Base-by-base conservation (phyloP, 371 early-diverging fungal genomes). In the Conidiobolus incongruus region DNA sequence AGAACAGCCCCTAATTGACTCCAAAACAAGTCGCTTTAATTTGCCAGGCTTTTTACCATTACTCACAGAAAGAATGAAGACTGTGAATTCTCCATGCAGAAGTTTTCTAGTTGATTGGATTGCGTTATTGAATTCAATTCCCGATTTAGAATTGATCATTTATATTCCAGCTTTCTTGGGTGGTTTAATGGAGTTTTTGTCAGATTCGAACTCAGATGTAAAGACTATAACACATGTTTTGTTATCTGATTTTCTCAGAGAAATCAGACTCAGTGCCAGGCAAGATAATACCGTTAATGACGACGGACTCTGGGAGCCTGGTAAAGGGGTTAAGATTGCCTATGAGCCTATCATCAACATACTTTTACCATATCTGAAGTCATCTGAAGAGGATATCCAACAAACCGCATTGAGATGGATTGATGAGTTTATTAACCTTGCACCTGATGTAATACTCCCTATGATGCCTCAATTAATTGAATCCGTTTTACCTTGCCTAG, bases 41-140 rank as follows among this genome's bases (percentile, higher is more conserved):
- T 57, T 93, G 16, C 75, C 83, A 0, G 59, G 77, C 28, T 89
- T 93, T 52, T 81, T 93, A 39, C 90, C 90, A 16, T 62, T 93
- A 20, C 60, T 93, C 1, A 57, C 75, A 0, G 87, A 91, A 51
- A 75, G 92, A 24, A 79, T 92, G 49, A 71, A 82, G 51, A 75
- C 81, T 4, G 61, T 77, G 45, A 87, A 84, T 54, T 79, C 90
- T 2, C 70, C 70, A 35, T 75, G 84, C 4, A 66, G 94, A n/a
- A 75, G 75, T 42, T 93, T 84, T 51, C 64, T 93, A 15, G 81
- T 93, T 8, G 75, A 78, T 32, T 93, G 94, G 94, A 77, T 93
- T 40, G 61, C 70, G 8, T 75, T 87, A 0, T 56, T 93, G 28
- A 81, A 86, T 49, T 75, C 83, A 0, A 74, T 92, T 8, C 94